phyloP scores from a whole-genome alignment of 108 stramenopile species.

The Cyclotella baltica region DNA sequence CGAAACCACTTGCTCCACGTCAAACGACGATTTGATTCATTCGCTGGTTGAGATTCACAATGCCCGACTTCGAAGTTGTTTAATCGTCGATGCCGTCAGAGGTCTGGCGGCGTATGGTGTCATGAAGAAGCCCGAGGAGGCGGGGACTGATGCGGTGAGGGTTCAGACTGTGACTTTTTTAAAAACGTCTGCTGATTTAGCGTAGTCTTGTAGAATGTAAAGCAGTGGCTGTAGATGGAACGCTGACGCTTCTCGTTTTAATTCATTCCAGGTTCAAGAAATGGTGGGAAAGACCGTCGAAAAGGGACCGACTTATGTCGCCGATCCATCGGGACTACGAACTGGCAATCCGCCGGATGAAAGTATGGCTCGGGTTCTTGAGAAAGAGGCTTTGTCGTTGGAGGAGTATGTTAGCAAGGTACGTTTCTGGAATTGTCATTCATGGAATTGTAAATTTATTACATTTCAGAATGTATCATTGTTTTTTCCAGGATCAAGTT shows the following conservation, averaged over 20 bases:
- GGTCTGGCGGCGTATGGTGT: conserved; percentile 72
- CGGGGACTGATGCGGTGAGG: conserved; percentile 39
- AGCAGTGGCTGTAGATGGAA: too few species aligned
- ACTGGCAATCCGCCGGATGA: conserved; percentile 72
- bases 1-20: conserved; percentile 69
- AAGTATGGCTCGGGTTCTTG: conserved; percentile 58
- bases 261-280: conserved; percentile 22
- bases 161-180: background rate
- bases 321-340: conserved; percentile 73
- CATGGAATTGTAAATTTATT: background rate
- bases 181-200: background rate
- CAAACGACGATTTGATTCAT: conserved; percentile 76
- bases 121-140: conserved; percentile 56
- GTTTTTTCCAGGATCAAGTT: conserved; percentile 46
- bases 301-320: conserved; percentile 54
- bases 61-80: conserved; percentile 53
- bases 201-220: too few species aligned
- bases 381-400: conserved; percentile 62
- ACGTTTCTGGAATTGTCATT: background rate
- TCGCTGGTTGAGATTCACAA: conserved; percentile 78
- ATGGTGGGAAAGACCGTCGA: conserved; percentile 38
- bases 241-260: background rate
- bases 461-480: too few species aligned
- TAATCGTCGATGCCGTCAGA: conserved; percentile 61
- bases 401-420: conserved; percentile 58